phyloP scores from a whole-genome alignment of 2,329 filamentous ascomycete genomes.

The Colletotrichum lini region DNA sequence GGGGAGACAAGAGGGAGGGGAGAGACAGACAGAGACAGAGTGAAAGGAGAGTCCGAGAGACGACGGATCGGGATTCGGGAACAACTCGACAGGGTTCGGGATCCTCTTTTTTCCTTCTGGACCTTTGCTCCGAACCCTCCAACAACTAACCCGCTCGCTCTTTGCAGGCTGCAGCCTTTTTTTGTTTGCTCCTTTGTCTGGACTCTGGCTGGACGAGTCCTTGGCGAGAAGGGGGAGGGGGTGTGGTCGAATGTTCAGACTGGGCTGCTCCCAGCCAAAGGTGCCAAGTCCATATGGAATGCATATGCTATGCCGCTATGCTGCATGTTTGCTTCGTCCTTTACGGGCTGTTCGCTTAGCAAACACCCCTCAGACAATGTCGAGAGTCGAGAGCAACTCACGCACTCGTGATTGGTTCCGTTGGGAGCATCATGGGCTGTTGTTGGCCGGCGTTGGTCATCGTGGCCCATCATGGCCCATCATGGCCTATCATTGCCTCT shows the following conservation, averaged over 20 bases:
- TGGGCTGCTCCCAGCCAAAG: too few relatives aligned
- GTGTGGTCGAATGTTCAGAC: too few relatives aligned
- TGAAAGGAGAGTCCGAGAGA: too few relatives aligned
- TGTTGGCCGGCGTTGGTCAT: too few relatives aligned
- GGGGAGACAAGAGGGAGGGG: too few relatives aligned
- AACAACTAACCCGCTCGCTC: not conserved
- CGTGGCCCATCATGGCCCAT: not conserved
- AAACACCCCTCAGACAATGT: too few relatives aligned
- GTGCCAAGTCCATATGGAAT: too few relatives aligned
- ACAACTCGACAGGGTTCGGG: not conserved
- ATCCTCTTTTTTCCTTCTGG: not conserved
- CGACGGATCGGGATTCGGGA: too few relatives aligned
- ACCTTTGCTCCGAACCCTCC: not conserved
- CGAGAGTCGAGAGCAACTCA: too few relatives aligned
- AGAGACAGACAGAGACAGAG: too few relatives aligned
- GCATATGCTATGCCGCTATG: not conserved
- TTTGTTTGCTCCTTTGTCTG: constrained; percentile 4
- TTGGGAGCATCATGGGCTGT: not conserved
- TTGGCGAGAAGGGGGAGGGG: not conserved
- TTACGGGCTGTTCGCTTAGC: not conserved
- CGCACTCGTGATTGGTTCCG: constrained; percentile 4
- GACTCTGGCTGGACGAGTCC: not conserved
- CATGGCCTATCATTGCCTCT: too few relatives aligned
- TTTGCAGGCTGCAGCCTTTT: not conserved
- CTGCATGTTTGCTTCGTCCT: constrained; percentile 2